These are phyloP conservation scores for Pythium scleroteichum DNA, from an alignment of 352 stramenopile genomes.

Conservation along the genomic window DNA sequence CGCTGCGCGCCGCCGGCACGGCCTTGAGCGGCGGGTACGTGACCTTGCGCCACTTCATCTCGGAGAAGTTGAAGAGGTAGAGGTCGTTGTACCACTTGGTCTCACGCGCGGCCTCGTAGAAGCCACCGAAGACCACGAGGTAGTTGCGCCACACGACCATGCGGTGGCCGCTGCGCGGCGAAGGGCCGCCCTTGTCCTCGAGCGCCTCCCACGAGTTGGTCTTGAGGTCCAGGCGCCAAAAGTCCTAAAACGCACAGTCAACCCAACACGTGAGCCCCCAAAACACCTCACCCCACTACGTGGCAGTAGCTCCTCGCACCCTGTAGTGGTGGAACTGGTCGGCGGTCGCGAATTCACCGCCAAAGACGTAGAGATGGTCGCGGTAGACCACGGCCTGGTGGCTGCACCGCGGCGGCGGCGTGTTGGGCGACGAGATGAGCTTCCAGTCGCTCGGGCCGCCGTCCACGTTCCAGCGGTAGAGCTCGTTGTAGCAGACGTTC, in stretches of 20 bases:
- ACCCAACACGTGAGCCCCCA: no score
- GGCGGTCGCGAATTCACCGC: conserved; percentile 95
- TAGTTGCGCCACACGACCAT: conserved; percentile 96
- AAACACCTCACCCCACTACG: neutral
- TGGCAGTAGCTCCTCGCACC: conserved; percentile 27
- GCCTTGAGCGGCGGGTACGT: conserved; percentile 65
- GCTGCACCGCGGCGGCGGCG: conserved; percentile 91
- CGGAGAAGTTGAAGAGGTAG: conserved; percentile 88
- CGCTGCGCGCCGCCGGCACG: conserved; percentile 67
- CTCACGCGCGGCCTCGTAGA: conserved; percentile 93
- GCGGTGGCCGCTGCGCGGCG: conserved; percentile 89
- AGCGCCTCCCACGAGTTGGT: conserved; percentile 95
- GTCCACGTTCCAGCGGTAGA: conserved; percentile 94
- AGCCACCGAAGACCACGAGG: conserved; percentile 97
- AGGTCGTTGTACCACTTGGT: conserved; percentile 97
- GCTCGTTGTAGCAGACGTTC: conserved; percentile 96
- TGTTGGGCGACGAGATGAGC: conserved; percentile 86
- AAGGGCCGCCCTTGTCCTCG: conserved; percentile 76
- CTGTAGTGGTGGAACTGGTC: conserved; percentile 98
- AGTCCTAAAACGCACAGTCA: conserved; percentile 57
- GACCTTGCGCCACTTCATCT: conserved; percentile 89
- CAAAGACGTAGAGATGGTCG: conserved; percentile 97
- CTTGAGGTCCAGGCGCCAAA: conserved; percentile 92
- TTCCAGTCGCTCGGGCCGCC: conserved; percentile 72
- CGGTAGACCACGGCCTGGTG: conserved; percentile 95